Percentiles rank a stretch among this genome's conserved stretches.
Conservation (phyloP, 306 rosid species). For the Rubus idaeus region DNA sequence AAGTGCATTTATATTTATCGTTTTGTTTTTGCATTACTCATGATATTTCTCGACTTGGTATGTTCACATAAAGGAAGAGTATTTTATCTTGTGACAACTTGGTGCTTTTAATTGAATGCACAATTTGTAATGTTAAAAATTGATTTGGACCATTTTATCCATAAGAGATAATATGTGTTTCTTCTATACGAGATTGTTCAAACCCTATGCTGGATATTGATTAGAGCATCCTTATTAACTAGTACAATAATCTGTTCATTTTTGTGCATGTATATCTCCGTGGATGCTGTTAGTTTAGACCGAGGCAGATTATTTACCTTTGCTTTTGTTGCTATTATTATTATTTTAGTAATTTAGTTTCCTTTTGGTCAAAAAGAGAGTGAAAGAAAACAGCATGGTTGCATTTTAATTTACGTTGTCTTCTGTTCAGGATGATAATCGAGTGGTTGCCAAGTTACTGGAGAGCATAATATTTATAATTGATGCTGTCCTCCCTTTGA, state of each 20-base stretch:
- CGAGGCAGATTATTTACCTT: background rate
- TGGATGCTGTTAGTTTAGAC: background rate
- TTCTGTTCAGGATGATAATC: constrained; percentile 73
- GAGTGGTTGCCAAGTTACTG: constrained; percentile 68
- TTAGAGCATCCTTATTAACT: background rate
- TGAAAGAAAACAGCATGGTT: constrained; percentile 12
- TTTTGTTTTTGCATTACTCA: background rate
- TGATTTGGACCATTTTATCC: background rate
- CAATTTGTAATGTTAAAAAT: background rate
- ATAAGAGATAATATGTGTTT: background rate
- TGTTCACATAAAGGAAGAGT: background rate
- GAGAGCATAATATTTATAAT: constrained; percentile 93
- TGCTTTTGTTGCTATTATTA: background rate
- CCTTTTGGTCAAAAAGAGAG: background rate
- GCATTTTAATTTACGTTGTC: constrained; percentile 23
- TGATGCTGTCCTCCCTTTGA: constrained; percentile 85
- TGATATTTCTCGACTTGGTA: background rate
- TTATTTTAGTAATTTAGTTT: no score
- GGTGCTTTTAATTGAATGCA: background rate
- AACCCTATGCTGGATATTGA: background rate
- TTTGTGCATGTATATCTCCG: background rate
- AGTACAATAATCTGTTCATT: background rate
- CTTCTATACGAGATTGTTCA: background rate
- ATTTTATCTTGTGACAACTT: background rate
- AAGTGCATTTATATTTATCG: background rate